Conservation (phyloP, 495 filamentous ascomycete species). For the Penicillium pulvis region DNA sequence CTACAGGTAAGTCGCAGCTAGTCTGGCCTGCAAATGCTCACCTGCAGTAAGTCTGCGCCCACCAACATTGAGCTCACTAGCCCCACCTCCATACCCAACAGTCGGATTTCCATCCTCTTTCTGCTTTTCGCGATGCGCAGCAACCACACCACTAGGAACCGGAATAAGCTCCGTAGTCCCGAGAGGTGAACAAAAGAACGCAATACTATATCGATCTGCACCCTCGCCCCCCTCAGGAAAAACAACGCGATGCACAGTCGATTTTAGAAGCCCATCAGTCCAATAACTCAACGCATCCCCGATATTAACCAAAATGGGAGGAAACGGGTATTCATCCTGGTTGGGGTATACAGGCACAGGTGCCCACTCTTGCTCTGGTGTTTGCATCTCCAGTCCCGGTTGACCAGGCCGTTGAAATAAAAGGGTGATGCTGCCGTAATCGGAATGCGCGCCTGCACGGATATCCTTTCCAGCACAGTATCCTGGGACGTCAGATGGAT, state of each 20-base stretch:
- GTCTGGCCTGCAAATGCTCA: constrained; percentile 59
- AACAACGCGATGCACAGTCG: constrained; percentile 78
- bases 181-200: constrained; percentile 80
- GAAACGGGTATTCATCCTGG: constrained; percentile 29
- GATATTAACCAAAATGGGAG: constrained; percentile 81
- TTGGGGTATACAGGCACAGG: constrained; percentile 30
- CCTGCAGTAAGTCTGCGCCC: constrained; percentile 65
- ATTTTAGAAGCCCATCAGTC: constrained; percentile 74
- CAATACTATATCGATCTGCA: constrained; percentile 73
- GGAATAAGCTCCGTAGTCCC: constrained; percentile 59
- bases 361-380: constrained; percentile 35
- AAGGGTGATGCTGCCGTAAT: constrained; percentile 59
- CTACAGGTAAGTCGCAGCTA: constrained; percentile 10
- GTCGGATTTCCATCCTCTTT: neutral
- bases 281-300: constrained; percentile 81
- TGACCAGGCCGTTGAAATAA: constrained; percentile 71
- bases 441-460: constrained; percentile 60
- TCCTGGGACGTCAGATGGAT: constrained; percentile 44
- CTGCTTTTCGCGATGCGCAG: constrained; percentile 17
- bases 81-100: constrained; percentile 28
- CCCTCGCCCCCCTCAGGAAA: constrained; percentile 48
- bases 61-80: constrained; percentile 28
- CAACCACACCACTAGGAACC: constrained; percentile 65
- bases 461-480: constrained; percentile 45
- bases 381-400: constrained; percentile 75